phyloP scores from a whole-genome alignment of 2,329 filamentous ascomycete species.

The Phaeophleospora eucalypticola region DNA sequence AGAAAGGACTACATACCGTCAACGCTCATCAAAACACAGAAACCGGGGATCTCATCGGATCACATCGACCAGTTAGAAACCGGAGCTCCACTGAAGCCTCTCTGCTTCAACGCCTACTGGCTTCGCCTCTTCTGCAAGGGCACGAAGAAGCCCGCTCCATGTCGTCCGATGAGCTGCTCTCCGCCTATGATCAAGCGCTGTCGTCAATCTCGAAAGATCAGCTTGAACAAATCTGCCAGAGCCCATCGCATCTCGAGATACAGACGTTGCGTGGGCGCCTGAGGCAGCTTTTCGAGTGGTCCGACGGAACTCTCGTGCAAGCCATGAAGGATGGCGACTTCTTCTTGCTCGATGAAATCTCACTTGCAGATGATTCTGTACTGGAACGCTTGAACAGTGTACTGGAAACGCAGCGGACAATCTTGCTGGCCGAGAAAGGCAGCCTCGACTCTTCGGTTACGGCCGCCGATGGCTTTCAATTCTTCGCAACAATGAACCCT shows the following conservation, averaged over 20 bases:
- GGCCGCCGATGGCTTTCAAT: conserved; percentile 79
- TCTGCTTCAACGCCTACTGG: conserved; percentile 58
- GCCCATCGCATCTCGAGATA: conserved; percentile 33
- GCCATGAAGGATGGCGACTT: conserved; percentile 87
- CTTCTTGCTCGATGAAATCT: conserved; percentile 96
- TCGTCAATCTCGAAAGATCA: conserved; percentile 37
- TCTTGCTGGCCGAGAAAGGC: conserved; percentile 92
- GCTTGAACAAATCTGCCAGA: conserved; percentile 12
- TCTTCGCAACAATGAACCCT: conserved; percentile 98
- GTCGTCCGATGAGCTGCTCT: conserved; percentile 54
- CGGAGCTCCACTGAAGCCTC: conserved; percentile 66
- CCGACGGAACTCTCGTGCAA: conserved; percentile 85
- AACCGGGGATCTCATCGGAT: conserved; percentile 93
- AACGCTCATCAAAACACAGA: conserved; percentile 99
- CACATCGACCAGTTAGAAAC: conserved; percentile 87
- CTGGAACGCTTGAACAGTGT: conserved; percentile 95
- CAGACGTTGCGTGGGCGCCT: conserved; percentile 55
- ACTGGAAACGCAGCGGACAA: conserved; percentile 78
- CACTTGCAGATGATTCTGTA: conserved; percentile 94
- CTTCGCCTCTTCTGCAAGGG: conserved; percentile 28
- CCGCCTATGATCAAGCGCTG: conserved; percentile 49
- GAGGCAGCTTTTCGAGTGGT: conserved; percentile 93
- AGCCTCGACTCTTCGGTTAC: conserved; percentile 74
- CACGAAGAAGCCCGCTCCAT: conserved; percentile 19
- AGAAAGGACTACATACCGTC: conserved; percentile 76